Evolutionary conservation across 257 asterid species (phyloP), one percentile per base, ranked within the genome.

Genomic region (Nicotiana noctiflora): DNA sequence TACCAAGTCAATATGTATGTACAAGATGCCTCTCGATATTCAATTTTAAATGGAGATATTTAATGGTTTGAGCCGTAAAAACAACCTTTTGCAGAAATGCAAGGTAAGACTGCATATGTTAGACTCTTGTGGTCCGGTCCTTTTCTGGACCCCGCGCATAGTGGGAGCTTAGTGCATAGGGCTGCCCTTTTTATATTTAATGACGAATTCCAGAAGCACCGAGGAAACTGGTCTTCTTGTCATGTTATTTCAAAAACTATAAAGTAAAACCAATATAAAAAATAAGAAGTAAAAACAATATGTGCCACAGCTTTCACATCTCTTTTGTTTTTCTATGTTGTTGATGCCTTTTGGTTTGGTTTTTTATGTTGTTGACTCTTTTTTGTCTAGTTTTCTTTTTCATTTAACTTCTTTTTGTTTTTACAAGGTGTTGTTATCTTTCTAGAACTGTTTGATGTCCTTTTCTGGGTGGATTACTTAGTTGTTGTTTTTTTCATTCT

Each of bases 311-410:
- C 79, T 72, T n/a, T 23, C 37, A 6, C 40, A 49, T 74, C 61
- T 74, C 62, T 74, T 74, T 70, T 68, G 76, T 6, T 19, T 68
- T 19, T 46, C 59, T 70, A 70, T 70, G 77, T 46, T 25, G 76
- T 72, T 72, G 21, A 74, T 49, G 62, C 61, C 17, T 44, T 74
- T 25, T 51, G 46, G 27, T 74, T 63, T 74, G 61, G 62, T 72
- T 10, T 6, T 14, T 31, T 72, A 46, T 72, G 60, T 70, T 37
- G 21, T 64, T 15, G 8, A 23, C 21, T 13, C 15, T 70, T 70
- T 40, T 44, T 40, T 44, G n/a, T 23, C 17, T 61, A 31, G 77
- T 40, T 44, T 68, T 37, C 7, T 44, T 72, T 34, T 72, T 72
- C 57, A 12, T 72, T 44, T 21, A 10, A 19, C 59, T 72, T 70